Conservation (phyloP, 768 basidiomycete species). For the Hortiboletus campestris region DNA sequence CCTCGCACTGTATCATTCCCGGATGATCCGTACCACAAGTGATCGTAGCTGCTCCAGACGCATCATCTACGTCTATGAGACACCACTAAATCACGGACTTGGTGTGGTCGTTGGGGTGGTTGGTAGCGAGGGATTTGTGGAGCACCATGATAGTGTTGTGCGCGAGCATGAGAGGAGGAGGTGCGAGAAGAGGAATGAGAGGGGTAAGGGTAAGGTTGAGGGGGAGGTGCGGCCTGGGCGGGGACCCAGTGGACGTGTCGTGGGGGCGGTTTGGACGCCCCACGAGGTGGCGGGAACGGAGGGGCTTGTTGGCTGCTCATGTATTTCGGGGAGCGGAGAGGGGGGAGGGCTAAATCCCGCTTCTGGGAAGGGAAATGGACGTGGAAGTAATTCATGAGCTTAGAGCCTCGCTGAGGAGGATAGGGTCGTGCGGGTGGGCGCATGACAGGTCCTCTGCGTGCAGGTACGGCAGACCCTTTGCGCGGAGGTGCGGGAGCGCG, state of each 20-base stretch:
- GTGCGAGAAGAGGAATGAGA: constrained; percentile 13
- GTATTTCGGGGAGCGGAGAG: constrained; percentile 9
- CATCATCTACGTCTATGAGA: constrained; percentile 19
- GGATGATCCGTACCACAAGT: constrained; percentile 28
- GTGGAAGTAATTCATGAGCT: constrained; percentile 24
- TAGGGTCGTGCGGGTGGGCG: constrained; percentile 9
- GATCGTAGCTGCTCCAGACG: constrained; percentile 10
- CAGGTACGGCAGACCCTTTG: constrained; percentile 12
- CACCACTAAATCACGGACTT: background rate
- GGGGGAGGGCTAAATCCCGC: constrained; percentile 11
- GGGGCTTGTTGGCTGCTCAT: constrained; percentile 8
- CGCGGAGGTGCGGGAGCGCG: constrained; percentile 13
- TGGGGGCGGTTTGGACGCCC: constrained; percentile 11
- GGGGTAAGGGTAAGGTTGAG: constrained; percentile 28
- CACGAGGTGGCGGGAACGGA: constrained; percentile 24
- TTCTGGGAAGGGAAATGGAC: constrained; percentile 25
- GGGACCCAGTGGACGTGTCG: constrained; percentile 31
- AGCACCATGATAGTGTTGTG: background rate
- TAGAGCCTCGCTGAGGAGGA: constrained; percentile 13
- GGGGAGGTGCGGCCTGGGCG: constrained; percentile 26
- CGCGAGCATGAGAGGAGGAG: constrained; percentile 9
- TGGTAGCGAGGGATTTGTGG: constrained; percentile 21
- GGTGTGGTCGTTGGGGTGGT: constrained; percentile 4
- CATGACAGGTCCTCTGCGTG: constrained; percentile 16
- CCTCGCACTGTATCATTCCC: constrained; percentile 19